phyloP scores from a whole-genome alignment of 2,329 filamentous ascomycete genomes.

The Geosmithia putterillii region DNA sequence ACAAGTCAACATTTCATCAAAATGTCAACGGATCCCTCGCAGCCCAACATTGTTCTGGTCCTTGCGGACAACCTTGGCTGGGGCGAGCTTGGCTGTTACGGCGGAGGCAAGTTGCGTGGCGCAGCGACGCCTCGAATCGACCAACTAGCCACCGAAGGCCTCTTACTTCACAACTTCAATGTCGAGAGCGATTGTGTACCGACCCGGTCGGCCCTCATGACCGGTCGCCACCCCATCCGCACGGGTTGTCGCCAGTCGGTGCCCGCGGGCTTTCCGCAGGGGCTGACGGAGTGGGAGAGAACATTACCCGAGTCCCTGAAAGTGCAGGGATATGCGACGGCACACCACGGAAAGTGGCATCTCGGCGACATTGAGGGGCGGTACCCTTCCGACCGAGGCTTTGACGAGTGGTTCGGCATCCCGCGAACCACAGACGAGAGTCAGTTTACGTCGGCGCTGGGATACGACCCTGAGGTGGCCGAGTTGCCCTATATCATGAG shows the following conservation, averaged over 20 bases:
- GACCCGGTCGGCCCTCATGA: conserved; percentile 21
- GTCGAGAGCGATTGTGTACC: conserved; percentile 22
- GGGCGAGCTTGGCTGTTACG: conserved; percentile 21
- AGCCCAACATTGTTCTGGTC: conserved; percentile 19
- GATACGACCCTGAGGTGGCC: conserved; percentile 17
- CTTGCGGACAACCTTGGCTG: conserved; percentile 23
- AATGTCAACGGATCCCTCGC: no score
- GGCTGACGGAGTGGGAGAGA: conserved; percentile 17
- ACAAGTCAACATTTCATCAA: no score
- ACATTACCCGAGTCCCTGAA: conserved; percentile 17
- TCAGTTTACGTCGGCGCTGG: conserved; percentile 18
- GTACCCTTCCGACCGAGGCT: conserved; percentile 20
- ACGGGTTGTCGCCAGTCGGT: conserved; percentile 20
- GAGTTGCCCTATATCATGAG: conserved; percentile 21
- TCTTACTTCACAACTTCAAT: conserved; percentile 22
- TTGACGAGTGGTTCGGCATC: conserved; percentile 24
- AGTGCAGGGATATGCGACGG: conserved; percentile 12
- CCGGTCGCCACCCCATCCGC: conserved; percentile 19
- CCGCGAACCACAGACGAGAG: conserved; percentile 21
- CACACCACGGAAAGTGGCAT: conserved; percentile 23
- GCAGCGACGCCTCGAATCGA: conserved; percentile 20
- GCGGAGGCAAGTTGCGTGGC: conserved; percentile 17
- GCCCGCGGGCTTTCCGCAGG: conserved; percentile 18
- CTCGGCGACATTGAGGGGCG: conserved; percentile 19
- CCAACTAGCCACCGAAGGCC: conserved; percentile 15